Base-by-base conservation (phyloP, 768 basidiomycete genomes). In the Collybia sp. region DNA sequence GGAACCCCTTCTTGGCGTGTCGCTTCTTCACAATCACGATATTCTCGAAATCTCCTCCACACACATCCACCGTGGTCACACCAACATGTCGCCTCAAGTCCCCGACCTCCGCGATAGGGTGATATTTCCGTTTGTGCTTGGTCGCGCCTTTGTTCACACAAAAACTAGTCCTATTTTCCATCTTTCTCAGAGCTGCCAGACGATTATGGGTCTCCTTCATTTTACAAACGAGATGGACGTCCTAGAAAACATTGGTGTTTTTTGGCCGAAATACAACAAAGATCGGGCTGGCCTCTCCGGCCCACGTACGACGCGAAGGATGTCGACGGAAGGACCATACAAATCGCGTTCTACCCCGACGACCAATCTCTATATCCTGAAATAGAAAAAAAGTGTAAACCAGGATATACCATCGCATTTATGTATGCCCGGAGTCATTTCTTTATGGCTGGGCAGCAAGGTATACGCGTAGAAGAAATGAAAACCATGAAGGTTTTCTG, bases 131-230 rank as follows among this genome's bases (percentile, higher is more conserved):
- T 25, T 8, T 25, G 8, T 25, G 3, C 25, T 25, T 25, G 25
- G 8, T 25, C 8, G 4, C 8, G 4, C 25, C 25, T 25, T 25
- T 25, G 25, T 25, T 25, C 25, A 25, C 25, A 25, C 8, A 3
- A 25, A n/a, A 4, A 25, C 11, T 19, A 55, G 61, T n/a, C 49
- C 12, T 46, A 52, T 20, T 66, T 65, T 42, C 65, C 65, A 0
- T 37, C 45, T 5, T 63, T 62, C 32, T 8, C 5, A 6, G 43
- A 49, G n/a, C 54, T 66, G 2, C 64, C 63, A 3, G 34, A 31
- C 10, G 62, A 62, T 35, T 30, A 57, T 33, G 52, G 49, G 19
- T 35, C 54, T 31, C 40, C 13, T 49, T 2, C 11, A 42, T 1
- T 58, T 52, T 37, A 56, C 53, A 37, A 45, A 53, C 15, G 45